These are phyloP conservation scores for Yarrowia deformans DNA, from an alignment of 805 yeast species.

Conservation along the genomic window DNA sequence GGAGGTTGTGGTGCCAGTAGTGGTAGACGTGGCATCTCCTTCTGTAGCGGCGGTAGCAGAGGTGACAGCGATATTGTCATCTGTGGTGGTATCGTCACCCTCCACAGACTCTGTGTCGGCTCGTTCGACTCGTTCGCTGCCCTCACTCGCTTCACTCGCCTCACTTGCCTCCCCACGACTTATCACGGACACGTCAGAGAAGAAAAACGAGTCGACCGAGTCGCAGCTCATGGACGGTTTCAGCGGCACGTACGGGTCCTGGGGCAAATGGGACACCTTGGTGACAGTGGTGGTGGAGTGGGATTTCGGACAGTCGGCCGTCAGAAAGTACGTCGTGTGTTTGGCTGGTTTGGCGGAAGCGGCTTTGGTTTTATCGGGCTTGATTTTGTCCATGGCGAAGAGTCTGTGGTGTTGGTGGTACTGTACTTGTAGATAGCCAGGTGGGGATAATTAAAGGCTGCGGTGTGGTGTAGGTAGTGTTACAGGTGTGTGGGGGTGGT, in stretches of 20 bases:
- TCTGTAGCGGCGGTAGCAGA: too few relatives aligned
- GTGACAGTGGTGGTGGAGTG: constrained; percentile 37
- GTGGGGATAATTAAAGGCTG: not conserved
- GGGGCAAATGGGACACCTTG: constrained; percentile 24
- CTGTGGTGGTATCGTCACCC: too few relatives aligned
- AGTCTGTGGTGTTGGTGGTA: not conserved
- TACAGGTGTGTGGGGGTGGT: not conserved
- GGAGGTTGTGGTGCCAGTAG: not conserved
- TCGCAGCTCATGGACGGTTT: constrained; percentile 26
- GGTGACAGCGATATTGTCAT: too few relatives aligned
- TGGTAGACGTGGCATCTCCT: too few relatives aligned
- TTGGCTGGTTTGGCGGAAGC: not conserved
- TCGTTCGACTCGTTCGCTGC: too few relatives aligned
- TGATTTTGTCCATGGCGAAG: constrained; percentile 20
- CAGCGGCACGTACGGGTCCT: not conserved
- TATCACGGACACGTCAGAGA: constrained; percentile 14
- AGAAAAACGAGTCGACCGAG: constrained; percentile 45
- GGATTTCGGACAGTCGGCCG: constrained; percentile 36
- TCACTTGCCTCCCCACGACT: not conserved
- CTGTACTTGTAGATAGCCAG: not conserved
- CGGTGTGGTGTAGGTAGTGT: not conserved
- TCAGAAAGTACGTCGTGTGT: constrained; percentile 33
- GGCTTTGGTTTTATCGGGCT: not conserved
- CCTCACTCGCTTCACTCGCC: too few relatives aligned
- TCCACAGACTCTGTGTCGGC: too few relatives aligned